Evolutionary conservation across 169 alveolate species (phyloP), one percentile per base, ranked within the genome.

Genomic region (Perkinsus marinus): DNA sequence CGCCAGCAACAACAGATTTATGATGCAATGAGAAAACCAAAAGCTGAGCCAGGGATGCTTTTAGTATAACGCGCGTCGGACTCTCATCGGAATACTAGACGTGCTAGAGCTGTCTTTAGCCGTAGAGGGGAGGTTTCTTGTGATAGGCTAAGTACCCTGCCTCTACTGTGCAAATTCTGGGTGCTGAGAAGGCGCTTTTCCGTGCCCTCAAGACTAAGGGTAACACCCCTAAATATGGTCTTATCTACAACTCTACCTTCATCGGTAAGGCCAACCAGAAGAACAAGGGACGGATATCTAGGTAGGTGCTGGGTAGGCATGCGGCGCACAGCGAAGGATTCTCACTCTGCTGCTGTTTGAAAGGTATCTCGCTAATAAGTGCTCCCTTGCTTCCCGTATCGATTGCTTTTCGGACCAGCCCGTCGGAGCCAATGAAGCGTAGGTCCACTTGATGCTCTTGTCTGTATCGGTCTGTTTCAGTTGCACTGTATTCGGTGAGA

Each of bases 221-320:
- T 68, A 98, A 98, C 91, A 99, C 99, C 38, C 99, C 99, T n/a
- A 99, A 99, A 94, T 99, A 98, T 94, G 99, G 99, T 3, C 95
- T 99, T 17, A 95, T 99, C 90, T 99, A 96, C 95, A 99, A 99
- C 94, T 97, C 99, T 0, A 95, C 98, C 47, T 98, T 97, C 95
- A 98, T 99, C 90, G 99, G 99, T 2, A 96, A 97, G 93, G 99
- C 99, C 36, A 97, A 98, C 39, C 95, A 95, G 89, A 97, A 98
- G 94, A 96, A 98, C 95, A 98, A 98, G 93, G 99, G 95, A 13
- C 79, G 79, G 79, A 57, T 39, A 92, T 93, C 89, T 26, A 90
- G 39, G 47, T 6, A 39, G 39, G 39, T 90, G 7, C 57, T 57
- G 9, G 16, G n/a, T n/a, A n/a, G 9, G 17, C n/a, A 13, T 90